phyloP scores from a whole-genome alignment of 1,139 yeast species.

The Suhomyces taliae region DNA sequence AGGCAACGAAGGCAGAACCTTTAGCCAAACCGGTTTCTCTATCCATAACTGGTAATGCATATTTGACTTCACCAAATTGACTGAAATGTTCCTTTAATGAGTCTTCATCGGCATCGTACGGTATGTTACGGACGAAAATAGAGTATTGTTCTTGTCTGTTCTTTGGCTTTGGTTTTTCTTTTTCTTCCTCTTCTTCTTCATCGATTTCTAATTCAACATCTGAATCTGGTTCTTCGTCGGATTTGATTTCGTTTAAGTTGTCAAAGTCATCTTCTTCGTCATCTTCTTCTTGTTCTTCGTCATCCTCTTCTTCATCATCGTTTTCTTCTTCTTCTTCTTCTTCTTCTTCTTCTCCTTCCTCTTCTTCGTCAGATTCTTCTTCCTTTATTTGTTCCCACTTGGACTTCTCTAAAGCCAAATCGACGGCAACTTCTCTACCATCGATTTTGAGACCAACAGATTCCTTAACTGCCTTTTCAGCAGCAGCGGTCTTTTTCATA shows the following conservation, averaged over 20 bases:
- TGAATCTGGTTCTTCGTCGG: slow-evolving; percentile 27
- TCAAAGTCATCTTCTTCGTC: slow-evolving; percentile 27
- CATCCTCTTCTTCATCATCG: slow-evolving; percentile 27
- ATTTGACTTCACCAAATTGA: slow-evolving; percentile 83
- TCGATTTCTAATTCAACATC: slow-evolving; percentile 23
- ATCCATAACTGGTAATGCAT: slow-evolving; percentile 92
- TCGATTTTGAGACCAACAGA: slow-evolving; percentile 74
- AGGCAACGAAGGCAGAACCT: slow-evolving; percentile 96
- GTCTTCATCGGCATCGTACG: slow-evolving; percentile 90
- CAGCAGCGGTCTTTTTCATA: slow-evolving; percentile 78
- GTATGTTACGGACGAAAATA: slow-evolving; percentile 86
- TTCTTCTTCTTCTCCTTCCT: slow-evolving; percentile 28
- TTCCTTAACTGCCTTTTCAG: slow-evolving; percentile 78
- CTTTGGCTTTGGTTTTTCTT: slow-evolving; percentile 34
- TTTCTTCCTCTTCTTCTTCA: slow-evolving; percentile 27
- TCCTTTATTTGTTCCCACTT: slow-evolving; percentile 61
- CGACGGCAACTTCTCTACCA: slow-evolving; percentile 92
- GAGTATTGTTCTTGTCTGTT: slow-evolving; percentile 71
- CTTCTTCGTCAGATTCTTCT: slow-evolving; percentile 44
- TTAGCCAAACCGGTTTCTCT: slow-evolving; percentile 80
- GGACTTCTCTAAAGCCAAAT: slow-evolving; percentile 85
- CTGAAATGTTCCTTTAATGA: slow-evolving; percentile 73
- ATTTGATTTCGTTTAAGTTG: slow-evolving; percentile 22
- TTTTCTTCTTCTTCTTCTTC: slow-evolving; percentile 23
- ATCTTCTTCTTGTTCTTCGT: slow-evolving; percentile 34